phyloP scores from a whole-genome alignment of 768 basidiomycete species.

The Kwoniella europaea region DNA sequence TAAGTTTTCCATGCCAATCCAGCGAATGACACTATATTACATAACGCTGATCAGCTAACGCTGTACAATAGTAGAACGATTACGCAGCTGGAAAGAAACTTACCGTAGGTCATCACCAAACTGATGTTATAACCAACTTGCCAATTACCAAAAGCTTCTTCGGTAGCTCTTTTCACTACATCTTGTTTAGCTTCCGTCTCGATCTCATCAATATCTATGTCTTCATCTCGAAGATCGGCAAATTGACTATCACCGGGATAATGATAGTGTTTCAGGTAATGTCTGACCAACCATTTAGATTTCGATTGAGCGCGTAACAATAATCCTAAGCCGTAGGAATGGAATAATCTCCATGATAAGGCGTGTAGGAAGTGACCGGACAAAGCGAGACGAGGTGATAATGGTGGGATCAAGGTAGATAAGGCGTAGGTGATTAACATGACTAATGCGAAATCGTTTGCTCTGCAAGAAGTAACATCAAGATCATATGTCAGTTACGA shows the following conservation, averaged over 20 bases:
- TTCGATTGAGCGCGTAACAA: constrained; percentile 82
- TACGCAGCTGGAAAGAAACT: constrained; percentile 33
- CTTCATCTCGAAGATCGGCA: constrained; percentile 16
- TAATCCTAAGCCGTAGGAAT: constrained; percentile 83
- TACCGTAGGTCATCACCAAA: constrained; percentile 93
- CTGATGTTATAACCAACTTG: constrained; percentile 89
- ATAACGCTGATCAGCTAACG: not conserved
- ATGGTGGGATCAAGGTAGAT: constrained; percentile 66
- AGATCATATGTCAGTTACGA: too few species aligned
- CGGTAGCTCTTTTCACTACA: constrained; percentile 74
- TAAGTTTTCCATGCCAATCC: constrained; percentile 91
- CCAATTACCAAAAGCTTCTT: constrained; percentile 95
- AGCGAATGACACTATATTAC: constrained; percentile 72
- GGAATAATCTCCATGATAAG: constrained; percentile 80
- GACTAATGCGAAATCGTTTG: constrained; percentile 80
- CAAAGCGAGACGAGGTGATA: constrained; percentile 67
- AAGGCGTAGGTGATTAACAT: constrained; percentile 74
- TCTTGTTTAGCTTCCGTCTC: constrained; percentile 64
- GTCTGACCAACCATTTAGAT: constrained; percentile 85
- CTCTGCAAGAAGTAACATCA: too few species aligned
- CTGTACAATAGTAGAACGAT: not conserved
- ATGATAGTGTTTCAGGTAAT: constrained; percentile 92
- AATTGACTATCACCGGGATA: constrained; percentile 62
- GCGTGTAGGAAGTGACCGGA: constrained; percentile 76
- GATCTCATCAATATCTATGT: constrained; percentile 12